Conservation (phyloP, 140 eudicot genomes). For the Flaveria floridana region DNA sequence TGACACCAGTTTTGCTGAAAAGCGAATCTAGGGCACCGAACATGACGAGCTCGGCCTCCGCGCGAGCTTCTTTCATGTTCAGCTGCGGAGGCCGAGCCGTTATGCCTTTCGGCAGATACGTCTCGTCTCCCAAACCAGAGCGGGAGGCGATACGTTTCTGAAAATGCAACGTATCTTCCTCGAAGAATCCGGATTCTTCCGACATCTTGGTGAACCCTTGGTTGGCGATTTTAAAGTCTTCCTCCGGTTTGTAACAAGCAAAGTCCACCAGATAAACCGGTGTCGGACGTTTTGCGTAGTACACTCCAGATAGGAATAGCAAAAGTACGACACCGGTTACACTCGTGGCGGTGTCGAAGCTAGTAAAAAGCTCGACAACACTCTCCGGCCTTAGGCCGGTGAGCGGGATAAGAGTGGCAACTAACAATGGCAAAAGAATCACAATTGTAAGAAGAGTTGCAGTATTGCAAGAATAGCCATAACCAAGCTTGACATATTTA, state of each 20-base stretch:
- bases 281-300: constrained; percentile 67
- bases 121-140: constrained; percentile 88
- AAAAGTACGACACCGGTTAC: constrained; percentile 36
- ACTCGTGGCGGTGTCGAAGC: constrained; percentile 49
- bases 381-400: constrained; percentile 40
- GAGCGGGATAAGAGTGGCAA: constrained; percentile 52
- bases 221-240: constrained; percentile 48
- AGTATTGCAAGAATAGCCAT: constrained; percentile 60
- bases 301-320: constrained; percentile 52
- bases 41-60: constrained; percentile 83
- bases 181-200: constrained; percentile 51
- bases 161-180: constrained; percentile 54
- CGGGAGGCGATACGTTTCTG: constrained; percentile 58
- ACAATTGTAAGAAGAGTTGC: constrained; percentile 50
- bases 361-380: constrained; percentile 39
- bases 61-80: constrained; percentile 65
- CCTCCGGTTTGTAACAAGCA: constrained; percentile 78
- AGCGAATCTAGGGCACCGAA: constrained; percentile 73
- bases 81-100: constrained; percentile 66
- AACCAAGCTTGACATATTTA: constrained; percentile 83
- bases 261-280: constrained; percentile 70
- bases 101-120: constrained; percentile 66
- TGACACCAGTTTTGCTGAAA: constrained; percentile 54
- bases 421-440: constrained; percentile 44
- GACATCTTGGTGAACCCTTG: constrained; percentile 68